These are phyloP conservation scores for Leishmania lainsoni DNA, from an alignment of 208 protist species.

Conservation along the genomic window DNA sequence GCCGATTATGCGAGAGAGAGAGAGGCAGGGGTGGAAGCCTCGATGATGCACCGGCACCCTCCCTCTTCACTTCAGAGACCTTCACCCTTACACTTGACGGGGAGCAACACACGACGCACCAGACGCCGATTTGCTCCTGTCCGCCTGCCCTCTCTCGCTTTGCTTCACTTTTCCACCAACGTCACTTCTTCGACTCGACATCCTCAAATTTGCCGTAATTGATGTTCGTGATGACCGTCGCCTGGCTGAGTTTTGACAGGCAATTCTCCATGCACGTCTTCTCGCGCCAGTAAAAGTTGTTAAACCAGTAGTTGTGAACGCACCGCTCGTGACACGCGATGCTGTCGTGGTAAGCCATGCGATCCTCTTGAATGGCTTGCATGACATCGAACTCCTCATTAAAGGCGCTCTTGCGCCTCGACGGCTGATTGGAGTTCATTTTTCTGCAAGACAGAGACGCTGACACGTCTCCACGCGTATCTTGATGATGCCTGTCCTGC, in stretches of 20 bases:
- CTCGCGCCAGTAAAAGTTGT: conserved; percentile 77
- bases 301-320: conserved; percentile 76
- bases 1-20: not conserved
- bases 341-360: conserved; percentile 77
- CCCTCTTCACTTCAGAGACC: not conserved
- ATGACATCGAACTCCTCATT: conserved; percentile 85
- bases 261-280: conserved; percentile 90
- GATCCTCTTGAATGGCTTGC: conserved; percentile 87
- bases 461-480: not conserved
- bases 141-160: not conserved
- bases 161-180: not conserved
- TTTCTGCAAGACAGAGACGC: not conserved
- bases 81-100: not conserved
- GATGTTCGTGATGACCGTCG: conserved; percentile 85
- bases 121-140: not conserved
- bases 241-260: conserved; percentile 86
- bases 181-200: conserved; percentile 31
- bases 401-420: conserved; percentile 52
- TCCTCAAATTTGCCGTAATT: conserved; percentile 85
- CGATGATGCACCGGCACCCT: not conserved
- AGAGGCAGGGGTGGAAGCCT: not conserved
- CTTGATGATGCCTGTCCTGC: not conserved
- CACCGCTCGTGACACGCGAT: conserved; percentile 85
- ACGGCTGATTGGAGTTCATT: conserved; percentile 35
- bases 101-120: not conserved